Evolutionary conservation across 2,329 filamentous ascomycete genomes (phyloP), one percentile per base, ranked within the genome.

Genomic region (Sporothrix dimorphospora): DNA sequence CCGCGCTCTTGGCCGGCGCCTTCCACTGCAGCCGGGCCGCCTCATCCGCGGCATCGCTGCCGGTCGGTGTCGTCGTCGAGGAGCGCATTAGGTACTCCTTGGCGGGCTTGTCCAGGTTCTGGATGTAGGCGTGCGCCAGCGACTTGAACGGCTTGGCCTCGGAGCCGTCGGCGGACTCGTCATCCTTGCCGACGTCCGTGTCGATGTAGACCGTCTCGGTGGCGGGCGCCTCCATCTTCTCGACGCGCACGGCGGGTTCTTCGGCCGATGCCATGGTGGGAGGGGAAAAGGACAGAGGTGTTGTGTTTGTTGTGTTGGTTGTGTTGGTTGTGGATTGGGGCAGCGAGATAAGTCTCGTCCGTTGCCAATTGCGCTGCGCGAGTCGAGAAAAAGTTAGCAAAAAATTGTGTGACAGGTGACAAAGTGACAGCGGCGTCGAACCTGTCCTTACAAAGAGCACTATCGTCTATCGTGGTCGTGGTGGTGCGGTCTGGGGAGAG

Each of bases 201-300:
- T 97, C 94, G 79, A 97, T 87, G 83, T 94, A 94, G 81, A 92
- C 86, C 71, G 80, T n/a, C n/a, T n/a, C n/a, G n/a, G n/a, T n/a
- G n/a, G n/a, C 78, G 80, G 71, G 68, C 0, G 70, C 40, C 49
- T 72, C 72, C 69, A 74, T 69, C 61, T 73, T 71, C 4, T 85
- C 86, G 77, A 82, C 79, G 79, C 85, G 82, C 75, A 86, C 83
- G 76, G 85, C 84, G 77, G 87, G 82, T 74, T 87, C 85, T 78
- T 85, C 83, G 9, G 73, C 61, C 55, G 73, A 67, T 61, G 73
- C 72, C 71, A 73, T 73, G 63, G 40, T 69, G 53, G 19, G 30
- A 16, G 21, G 47, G 8, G 38, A 27, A 11, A 65, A 21, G 14
- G 19, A 42, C 16, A 30, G 24, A 24, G 66, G 51, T 24, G 5